Evolutionary conservation across 768 basidiomycete genomes (phyloP), one percentile per base, ranked within the genome.

Genomic region (Leccinum incarnatum): DNA sequence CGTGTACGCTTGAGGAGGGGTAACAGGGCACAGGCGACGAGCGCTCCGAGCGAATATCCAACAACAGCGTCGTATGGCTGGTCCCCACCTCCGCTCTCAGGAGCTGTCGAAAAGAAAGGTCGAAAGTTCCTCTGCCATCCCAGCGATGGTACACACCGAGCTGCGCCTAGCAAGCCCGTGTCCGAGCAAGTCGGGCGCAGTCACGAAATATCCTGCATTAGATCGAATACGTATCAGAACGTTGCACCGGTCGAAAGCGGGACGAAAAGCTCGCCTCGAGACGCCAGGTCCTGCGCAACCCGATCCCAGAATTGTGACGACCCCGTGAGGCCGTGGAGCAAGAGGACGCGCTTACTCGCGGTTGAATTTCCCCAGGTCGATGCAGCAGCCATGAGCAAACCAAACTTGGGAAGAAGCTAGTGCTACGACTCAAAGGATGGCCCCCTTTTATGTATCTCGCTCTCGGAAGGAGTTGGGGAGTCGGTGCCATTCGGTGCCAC

Each of bases 111-210:
- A 32, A 65, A 29, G 1, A 65, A 25, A 1, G 62, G 65, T 0
- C 5, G 32, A n/a, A n/a, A 66, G 62, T 34, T 63, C 67, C 4
- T 61, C 32, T 15, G 17, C 56, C 25, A 70, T 11, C 7, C 58
- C 57, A 5, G 37, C 25, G 11, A 70, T 29, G 40, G 66, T 60
- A 46, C 62, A 68, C 15, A 57, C 57, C 1, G 65, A 50, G 9
- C 32, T 7, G 15, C 54, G 59, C 9, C 40, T 47, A 11, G 61
- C 55, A 15, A 19, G 25, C 1, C 62, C 67, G 19, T 71, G 71
- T 9, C 65, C 66, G 21, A 69, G 62, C 2, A 66, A 30, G 45
- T 66, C 66, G 5, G 70, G 70, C n/a, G 67, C 70, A 0, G 30
- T 57, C 40, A 69, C 67, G 19, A 63, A 59, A 25, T 63, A 69